Evolutionary conservation across 148 eudicot species (phyloP), one percentile per base, ranked within the genome.

Genomic region (Linanthus parryae): DNA sequence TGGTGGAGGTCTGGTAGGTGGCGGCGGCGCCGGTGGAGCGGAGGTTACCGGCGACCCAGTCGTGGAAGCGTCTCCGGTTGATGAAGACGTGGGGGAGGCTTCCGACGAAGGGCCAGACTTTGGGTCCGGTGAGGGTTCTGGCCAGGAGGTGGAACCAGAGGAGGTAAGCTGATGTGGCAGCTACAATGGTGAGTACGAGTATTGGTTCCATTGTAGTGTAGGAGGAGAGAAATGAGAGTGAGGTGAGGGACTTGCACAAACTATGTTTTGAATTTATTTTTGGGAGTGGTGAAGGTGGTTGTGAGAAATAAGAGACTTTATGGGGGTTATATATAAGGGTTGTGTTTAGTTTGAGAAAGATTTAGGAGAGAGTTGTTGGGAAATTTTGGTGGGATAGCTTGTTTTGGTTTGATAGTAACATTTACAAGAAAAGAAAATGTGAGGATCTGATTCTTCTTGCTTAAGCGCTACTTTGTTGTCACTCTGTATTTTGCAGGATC

Each of bases 1-100:
- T 62, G 17, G 97, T 89, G 59, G 69, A 64, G 11, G 97, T 89
- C 60, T 89, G 97, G 61, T 89, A 89, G 3, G 97, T 89, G 59
- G 85, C 73, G 1, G 89, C 64, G 0, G 65, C 60, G 14, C 81
- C 82, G 0, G 84, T 77, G 2, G 70, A 15, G 3, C 73, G 76
- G 63, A 89, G 94, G 72, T 79, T 77, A 1, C 52, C 63, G 3
- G 87, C 73, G 0, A 89, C 71, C 97, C 97, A 89, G 22, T 89
- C 97, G 19, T 89, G 97, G 72, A 82, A 26, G 0, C 85, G 70
- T 7, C 71, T 55, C 29, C 90, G 72, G 62, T 89, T 89, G 55
- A 68, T 48, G 69, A 77, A 69, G 21, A 80, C 59, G 37, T 54
- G 34, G 0, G 97, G 97, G 13, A 89, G 72, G 50, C 85, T 77